These are phyloP conservation scores for Rhizomucor miehei DNA, from an alignment of 371 early-diverging fungal species.

Conservation along the genomic window DNA sequence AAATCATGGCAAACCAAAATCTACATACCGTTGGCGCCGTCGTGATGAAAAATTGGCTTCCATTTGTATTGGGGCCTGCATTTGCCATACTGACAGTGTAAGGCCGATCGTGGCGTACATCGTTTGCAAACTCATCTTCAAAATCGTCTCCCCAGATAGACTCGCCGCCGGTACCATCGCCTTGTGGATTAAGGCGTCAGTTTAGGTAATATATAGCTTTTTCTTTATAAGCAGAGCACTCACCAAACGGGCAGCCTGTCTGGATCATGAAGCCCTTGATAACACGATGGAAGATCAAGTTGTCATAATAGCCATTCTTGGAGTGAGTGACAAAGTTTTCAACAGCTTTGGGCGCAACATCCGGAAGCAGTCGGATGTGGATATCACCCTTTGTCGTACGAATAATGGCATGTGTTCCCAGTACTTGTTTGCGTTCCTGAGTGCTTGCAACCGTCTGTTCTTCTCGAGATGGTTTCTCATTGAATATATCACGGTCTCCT, in stretches of 20 bases:
- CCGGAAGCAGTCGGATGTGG: slow-evolving; percentile 78
- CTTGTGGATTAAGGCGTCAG: slow-evolving; percentile 5
- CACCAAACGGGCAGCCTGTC: slow-evolving; percentile 79
- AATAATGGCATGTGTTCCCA: slow-evolving; percentile 76
- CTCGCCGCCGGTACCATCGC: slow-evolving; percentile 96
- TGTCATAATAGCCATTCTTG: slow-evolving; percentile 75
- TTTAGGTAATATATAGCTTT: too few relatives aligned
- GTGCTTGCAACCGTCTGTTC: slow-evolving; percentile 87
- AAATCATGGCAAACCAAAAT: not conserved
- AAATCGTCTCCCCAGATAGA: slow-evolving; percentile 94
- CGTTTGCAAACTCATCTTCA: slow-evolving; percentile 89
- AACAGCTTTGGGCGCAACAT: slow-evolving; percentile 89
- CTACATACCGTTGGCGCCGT: slow-evolving; percentile 76
- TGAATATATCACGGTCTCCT: slow-evolving; percentile 90
- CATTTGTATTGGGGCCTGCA: slow-evolving; percentile 92
- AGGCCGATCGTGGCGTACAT: slow-evolving; percentile 82
- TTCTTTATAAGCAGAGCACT: not conserved
- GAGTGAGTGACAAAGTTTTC: slow-evolving; percentile 87
- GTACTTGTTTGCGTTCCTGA: slow-evolving; percentile 56
- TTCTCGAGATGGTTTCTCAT: slow-evolving; percentile 95
- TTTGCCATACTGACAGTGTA: slow-evolving; percentile 98
- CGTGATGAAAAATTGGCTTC: slow-evolving; percentile 98
- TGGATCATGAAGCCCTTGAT: slow-evolving; percentile 94
- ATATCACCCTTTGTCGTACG: slow-evolving; percentile 90
- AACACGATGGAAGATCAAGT: slow-evolving; percentile 85